A percentile compares a stretch with the other conserved stretches of the same genome.
phyloP scores from a whole-genome alignment of 257 asterid species.

The Solanum tarijense region DNA sequence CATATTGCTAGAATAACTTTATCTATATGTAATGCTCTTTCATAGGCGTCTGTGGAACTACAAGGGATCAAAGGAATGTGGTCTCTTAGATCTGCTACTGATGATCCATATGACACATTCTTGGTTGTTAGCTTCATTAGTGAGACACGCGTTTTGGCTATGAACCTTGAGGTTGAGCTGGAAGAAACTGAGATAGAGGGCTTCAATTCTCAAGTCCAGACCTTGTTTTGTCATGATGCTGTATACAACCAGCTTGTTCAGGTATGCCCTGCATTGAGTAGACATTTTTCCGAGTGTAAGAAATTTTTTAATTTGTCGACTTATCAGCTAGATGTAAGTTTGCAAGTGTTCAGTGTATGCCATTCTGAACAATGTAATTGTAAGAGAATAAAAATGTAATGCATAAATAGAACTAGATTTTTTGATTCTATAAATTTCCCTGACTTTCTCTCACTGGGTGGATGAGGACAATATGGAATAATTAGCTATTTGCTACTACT shows the following conservation, averaged over 20 bases:
- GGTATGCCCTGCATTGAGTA: constrained; percentile 26
- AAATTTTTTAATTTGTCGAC: background rate
- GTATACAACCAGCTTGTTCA: constrained; percentile 75
- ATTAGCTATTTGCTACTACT: background rate
- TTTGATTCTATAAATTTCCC: background rate
- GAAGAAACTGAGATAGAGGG: constrained; percentile 97
- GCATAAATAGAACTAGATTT: background rate
- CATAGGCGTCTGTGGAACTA: constrained; percentile 88
- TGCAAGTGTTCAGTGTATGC: background rate
- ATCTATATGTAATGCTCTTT: background rate
- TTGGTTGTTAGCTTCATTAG: constrained; percentile 89
- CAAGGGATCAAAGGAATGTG: constrained; percentile 99
- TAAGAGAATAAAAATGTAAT: background rate
- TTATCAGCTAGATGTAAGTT: background rate
- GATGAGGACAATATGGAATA: background rate
- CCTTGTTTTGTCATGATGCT: constrained; percentile 90
- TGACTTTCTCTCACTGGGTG: background rate
- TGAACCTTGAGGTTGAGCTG: constrained; percentile 88
- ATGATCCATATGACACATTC: constrained; percentile 81
- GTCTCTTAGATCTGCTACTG: constrained; percentile 78
- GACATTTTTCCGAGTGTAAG: background rate
- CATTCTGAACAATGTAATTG: background rate
- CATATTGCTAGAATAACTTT: background rate
- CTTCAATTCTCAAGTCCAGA: constrained; percentile 64
- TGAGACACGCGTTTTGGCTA: constrained; percentile 90